These are phyloP conservation scores for Helianthus tuberosus DNA, from an alignment of 129 eudicot species.

Conservation along the genomic window DNA sequence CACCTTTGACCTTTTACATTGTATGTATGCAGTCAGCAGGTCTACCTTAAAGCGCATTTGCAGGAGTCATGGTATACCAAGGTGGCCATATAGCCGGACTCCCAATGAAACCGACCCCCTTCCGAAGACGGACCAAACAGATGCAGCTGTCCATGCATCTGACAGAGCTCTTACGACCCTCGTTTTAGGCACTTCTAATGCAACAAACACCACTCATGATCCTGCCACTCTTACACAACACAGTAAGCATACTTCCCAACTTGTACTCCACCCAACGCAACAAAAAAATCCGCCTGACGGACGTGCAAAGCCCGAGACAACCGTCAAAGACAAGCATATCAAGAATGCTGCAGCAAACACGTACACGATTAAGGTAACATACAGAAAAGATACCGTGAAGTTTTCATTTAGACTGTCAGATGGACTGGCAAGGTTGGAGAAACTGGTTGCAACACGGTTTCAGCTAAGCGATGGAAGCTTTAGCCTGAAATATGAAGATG, in stretches of 20 bases:
- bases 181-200: neutral
- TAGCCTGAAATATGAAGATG: constrained; percentile 17
- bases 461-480: constrained; percentile 6
- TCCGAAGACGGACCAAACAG: constrained; percentile 7
- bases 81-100: constrained; percentile 14
- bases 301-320: neutral
- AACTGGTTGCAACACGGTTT: constrained; percentile 14
- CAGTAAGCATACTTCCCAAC: neutral
- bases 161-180: neutral
- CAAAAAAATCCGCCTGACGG: neutral
- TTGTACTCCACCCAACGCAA: neutral
- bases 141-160: neutral
- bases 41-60: constrained; percentile 2
- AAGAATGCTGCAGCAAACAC: neutral
- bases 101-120: neutral
- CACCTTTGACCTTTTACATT: neutral
- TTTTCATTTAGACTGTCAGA: constrained; percentile 8
- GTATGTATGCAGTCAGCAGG: constrained; percentile 6
- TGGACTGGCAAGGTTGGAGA: constrained; percentile 22
- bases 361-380: constrained; percentile 9
- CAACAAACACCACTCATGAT: neutral
- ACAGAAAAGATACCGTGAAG: neutral
- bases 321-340: neutral
- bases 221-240: neutral
- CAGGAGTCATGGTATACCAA: constrained; percentile 1